Conservation (phyloP, 2,329 filamentous ascomycete genomes). For the Venturia aucupariae region DNA sequence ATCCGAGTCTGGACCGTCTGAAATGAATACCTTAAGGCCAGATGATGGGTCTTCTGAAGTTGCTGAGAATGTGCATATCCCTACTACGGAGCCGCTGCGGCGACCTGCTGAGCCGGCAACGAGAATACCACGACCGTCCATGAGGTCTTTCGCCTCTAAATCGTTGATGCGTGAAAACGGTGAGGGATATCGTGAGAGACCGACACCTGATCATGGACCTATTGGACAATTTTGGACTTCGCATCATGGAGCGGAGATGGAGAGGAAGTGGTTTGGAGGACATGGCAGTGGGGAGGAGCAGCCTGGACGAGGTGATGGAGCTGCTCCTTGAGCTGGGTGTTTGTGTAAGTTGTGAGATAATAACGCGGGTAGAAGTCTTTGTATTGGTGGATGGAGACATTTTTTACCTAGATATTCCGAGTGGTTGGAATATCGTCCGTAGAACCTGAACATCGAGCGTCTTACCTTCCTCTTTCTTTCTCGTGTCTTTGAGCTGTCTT, state of each 20-base stretch:
- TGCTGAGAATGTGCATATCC: neutral
- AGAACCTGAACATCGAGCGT: neutral
- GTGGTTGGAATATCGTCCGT: neutral
- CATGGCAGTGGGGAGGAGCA: neutral
- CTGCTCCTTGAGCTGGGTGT: neutral
- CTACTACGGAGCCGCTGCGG: neutral
- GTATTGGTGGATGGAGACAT: too few relatives aligned
- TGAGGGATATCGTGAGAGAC: neutral
- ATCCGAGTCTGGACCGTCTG: neutral
- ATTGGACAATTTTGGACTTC: conserved; percentile 1
- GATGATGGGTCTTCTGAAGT: neutral
- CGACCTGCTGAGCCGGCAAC: neutral
- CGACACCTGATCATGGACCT: neutral
- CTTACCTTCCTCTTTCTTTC: neutral
- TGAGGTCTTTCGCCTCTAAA: neutral
- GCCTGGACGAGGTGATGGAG: neutral
- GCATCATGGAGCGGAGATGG: neutral
- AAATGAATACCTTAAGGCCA: neutral
- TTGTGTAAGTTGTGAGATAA: neutral
- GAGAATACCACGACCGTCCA: neutral
- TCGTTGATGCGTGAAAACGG: neutral
- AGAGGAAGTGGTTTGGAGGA: conserved; percentile 2
- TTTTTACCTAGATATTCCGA: neutral
- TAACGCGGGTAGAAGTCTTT: too few relatives aligned
- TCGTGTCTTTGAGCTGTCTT: neutral